Evolutionary conservation across 805 yeast genomes (phyloP).

Genomic region (Danielia oregonensis): DNA sequence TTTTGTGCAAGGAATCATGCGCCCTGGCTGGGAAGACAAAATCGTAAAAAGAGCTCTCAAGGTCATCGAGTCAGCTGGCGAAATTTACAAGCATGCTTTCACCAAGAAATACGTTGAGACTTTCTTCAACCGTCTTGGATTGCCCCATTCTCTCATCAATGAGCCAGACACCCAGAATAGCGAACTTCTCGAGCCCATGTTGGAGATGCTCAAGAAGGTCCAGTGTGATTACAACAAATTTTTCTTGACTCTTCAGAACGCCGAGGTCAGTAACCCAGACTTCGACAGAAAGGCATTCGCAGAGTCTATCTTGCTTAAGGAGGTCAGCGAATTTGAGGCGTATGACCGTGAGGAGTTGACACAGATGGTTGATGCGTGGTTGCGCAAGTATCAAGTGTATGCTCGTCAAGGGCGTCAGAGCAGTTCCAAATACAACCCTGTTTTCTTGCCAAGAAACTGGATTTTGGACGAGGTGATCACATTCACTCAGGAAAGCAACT

Average conservation of each 20-base stretch:
- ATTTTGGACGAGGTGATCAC: constrained; percentile 78
- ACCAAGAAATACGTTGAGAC: constrained; percentile 53
- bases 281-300: constrained; percentile 15
- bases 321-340: constrained; percentile 14
- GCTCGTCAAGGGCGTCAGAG: constrained; percentile 29
- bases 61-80: constrained; percentile 60
- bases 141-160: constrained; percentile 38
- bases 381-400: constrained; percentile 44
- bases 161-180: constrained; percentile 39
- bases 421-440: constrained; percentile 61
- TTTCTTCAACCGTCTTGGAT: constrained; percentile 68
- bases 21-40: constrained; percentile 46
- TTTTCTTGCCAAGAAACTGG: constrained; percentile 82
- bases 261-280: constrained; percentile 24
- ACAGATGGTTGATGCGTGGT: constrained; percentile 47
- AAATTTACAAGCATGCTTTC: constrained; percentile 61
- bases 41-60: constrained; percentile 60
- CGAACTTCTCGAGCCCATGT: constrained; percentile 52
- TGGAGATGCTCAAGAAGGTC: constrained; percentile 56
- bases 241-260: constrained; percentile 59
- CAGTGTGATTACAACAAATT: constrained; percentile 78
- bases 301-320: constrained; percentile 18
- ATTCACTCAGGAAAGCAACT: constrained; percentile 47
- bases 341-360: constrained; percentile 37
- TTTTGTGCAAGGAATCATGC: constrained; percentile 40